A percentile compares a stretch with the other conserved stretches of the same genome.
Evolutionary conservation across 495 filamentous ascomycete genomes (phyloP).

Genomic region (Hyaloscypha bicolor): DNA sequence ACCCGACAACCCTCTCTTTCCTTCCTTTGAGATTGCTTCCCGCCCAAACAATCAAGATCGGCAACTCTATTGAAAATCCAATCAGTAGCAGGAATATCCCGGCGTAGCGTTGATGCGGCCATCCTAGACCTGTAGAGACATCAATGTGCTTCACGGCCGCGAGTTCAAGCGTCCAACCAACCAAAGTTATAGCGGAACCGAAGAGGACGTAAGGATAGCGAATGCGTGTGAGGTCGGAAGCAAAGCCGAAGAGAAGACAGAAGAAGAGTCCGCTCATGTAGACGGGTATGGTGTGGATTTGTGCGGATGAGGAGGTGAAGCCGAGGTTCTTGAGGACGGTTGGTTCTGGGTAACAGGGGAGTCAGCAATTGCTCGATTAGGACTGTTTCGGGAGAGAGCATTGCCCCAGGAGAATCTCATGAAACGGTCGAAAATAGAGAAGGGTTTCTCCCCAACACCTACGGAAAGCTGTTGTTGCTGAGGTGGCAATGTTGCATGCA

Average conservation of each 20-base stretch:
- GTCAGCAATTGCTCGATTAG: no score
- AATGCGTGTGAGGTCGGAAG: not conserved
- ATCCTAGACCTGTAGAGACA: not conserved
- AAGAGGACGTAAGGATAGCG: not conserved
- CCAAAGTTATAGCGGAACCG: not conserved
- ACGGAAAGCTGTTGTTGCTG: not conserved
- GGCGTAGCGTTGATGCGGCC: not conserved
- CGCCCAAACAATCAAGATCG: not conserved
- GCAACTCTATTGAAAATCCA: not conserved
- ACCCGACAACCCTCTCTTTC: not conserved
- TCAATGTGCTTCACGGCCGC: not conserved
- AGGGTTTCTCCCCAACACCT: no score
- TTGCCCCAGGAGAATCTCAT: no score
- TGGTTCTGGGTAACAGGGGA: constrained; percentile 32
- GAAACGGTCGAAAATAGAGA: no score
- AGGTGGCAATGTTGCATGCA: not conserved
- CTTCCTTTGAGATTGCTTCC: not conserved
- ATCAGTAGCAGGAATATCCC: not conserved
- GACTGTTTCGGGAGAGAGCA: no score
- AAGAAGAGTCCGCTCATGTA: constrained; percentile 43
- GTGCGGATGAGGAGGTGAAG: constrained; percentile 51
- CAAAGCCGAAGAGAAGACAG: not conserved
- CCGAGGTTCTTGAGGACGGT: constrained; percentile 58
- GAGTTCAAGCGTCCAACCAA: not conserved
- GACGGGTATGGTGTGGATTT: constrained; percentile 58